phyloP scores from a whole-genome alignment of 495 filamentous ascomycete genomes.

The Penicillium macrosclerotiorum region DNA sequence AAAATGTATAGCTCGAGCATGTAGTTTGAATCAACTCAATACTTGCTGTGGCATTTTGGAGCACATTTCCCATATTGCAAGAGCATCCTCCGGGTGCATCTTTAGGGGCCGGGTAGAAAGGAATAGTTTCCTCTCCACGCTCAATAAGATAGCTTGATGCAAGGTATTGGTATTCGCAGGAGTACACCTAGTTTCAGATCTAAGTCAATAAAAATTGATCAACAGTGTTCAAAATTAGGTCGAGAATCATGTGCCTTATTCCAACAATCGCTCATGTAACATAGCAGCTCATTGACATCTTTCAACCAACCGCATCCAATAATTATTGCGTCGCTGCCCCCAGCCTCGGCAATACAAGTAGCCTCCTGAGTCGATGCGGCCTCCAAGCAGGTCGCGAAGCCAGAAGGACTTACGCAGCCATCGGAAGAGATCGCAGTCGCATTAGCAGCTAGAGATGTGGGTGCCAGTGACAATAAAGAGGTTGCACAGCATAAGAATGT shows the following conservation, averaged over 20 bases:
- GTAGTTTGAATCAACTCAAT: neutral
- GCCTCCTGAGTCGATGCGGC: neutral
- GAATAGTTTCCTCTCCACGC: neutral
- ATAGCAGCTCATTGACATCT: neutral
- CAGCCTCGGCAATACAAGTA: neutral
- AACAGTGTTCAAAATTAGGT: too few species aligned
- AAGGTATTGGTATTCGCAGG: constrained; percentile 1
- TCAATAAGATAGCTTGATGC: neutral
- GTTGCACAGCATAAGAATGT: neutral
- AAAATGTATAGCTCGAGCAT: neutral
- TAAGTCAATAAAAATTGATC: too few species aligned
- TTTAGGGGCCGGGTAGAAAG: neutral
- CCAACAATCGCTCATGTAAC: neutral
- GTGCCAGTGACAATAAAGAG: neutral
- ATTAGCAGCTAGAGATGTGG: neutral
- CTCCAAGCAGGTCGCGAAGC: neutral
- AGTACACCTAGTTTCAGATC: too few species aligned
- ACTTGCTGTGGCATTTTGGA: neutral
- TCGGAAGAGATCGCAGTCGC: neutral
- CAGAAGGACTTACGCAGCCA: neutral
- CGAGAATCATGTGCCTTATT: neutral
- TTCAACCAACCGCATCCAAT: neutral
- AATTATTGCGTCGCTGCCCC: neutral
- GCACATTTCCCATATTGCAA: neutral
- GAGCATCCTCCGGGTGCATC: neutral